phyloP scores from a whole-genome alignment of 495 filamentous ascomycete genomes.

The Chaetomium cochliodes region DNA sequence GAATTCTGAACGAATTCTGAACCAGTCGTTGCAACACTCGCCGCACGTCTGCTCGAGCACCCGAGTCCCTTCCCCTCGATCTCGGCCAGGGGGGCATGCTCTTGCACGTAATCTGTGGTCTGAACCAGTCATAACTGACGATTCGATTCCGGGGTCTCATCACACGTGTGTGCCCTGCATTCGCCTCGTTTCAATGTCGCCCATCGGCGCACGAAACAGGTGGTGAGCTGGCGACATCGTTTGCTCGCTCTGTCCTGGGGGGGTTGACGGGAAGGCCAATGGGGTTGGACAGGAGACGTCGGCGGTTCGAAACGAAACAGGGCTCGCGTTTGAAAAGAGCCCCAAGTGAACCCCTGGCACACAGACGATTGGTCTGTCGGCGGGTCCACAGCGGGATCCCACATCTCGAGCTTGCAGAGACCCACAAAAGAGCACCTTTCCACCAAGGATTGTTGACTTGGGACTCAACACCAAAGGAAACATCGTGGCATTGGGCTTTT shows the following conservation, averaged over 20 bases:
- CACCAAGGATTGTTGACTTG: background rate
- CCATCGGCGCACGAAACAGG: background rate
- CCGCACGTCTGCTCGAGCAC: background rate
- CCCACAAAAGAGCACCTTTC: background rate
- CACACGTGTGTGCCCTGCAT: slow-evolving; percentile 16
- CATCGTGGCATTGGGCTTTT: too few relatives aligned
- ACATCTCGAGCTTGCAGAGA: background rate
- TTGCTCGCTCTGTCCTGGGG: background rate
- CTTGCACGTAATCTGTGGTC: background rate
- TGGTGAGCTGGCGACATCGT: slow-evolving; percentile 7
- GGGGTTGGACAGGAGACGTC: slow-evolving; percentile 9
- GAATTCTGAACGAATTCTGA: background rate
- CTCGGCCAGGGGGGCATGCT: background rate
- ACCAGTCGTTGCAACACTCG: slow-evolving; percentile 6
- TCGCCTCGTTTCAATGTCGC: slow-evolving; percentile 16
- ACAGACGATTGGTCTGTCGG: slow-evolving; percentile 16
- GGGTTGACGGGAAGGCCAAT: background rate
- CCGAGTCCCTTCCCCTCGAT: background rate
- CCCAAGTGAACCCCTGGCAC: slow-evolving; percentile 15
- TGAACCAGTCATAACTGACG: slow-evolving; percentile 1
- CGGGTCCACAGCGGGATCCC: background rate
- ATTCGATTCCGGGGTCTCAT: background rate
- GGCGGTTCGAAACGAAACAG: slow-evolving; percentile 27
- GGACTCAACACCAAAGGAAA: background rate
- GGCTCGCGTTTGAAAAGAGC: slow-evolving; percentile 25